A percentile compares a stretch with the other conserved stretches of the same genome.
These are phyloP conservation scores for Aureobasidium melanogenum DNA, from an alignment of 2,329 filamentous ascomycete species.

Conservation along the genomic window DNA sequence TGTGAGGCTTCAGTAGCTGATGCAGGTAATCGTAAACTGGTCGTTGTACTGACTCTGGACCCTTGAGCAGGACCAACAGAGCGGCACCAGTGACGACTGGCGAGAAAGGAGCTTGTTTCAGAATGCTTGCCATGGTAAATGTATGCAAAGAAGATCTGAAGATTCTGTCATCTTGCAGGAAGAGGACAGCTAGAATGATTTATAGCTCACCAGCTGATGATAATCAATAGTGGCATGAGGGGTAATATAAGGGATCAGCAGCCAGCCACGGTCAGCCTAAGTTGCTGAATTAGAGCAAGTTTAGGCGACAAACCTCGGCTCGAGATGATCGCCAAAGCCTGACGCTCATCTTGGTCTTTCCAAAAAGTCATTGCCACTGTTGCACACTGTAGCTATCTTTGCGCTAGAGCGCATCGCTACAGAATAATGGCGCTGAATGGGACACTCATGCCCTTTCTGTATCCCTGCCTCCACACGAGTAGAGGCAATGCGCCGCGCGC, in stretches of 20 bases:
- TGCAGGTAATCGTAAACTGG: slow-evolving; percentile 22
- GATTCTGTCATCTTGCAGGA: neutral
- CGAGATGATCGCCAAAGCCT: neutral
- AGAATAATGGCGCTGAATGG: slow-evolving; percentile 14
- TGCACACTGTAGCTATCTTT: neutral
- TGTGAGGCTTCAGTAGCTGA: slow-evolving; percentile 21
- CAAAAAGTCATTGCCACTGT: neutral
- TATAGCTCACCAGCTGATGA: neutral
- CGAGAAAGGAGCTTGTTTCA: slow-evolving; percentile 14
- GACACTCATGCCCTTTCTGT: slow-evolving; percentile 37
- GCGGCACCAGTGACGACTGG: slow-evolving; percentile 15
- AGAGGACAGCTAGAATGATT: neutral
- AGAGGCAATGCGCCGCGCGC: slow-evolving; percentile 4
- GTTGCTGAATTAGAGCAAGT: neutral
- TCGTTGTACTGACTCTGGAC: slow-evolving; percentile 22
- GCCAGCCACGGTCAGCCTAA: neutral
- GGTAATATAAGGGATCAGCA: neutral
- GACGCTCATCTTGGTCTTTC: neutral
- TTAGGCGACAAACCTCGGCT: neutral
- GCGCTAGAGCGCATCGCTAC: neutral
- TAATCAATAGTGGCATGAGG: neutral
- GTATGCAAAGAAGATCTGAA: neutral
- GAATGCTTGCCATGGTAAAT: slow-evolving; percentile 21
- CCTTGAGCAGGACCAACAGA: slow-evolving; percentile 19
- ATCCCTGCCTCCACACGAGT: slow-evolving; percentile 31